Conservation (phyloP, 139 green algal species). For the Closterium sp. region DNA sequence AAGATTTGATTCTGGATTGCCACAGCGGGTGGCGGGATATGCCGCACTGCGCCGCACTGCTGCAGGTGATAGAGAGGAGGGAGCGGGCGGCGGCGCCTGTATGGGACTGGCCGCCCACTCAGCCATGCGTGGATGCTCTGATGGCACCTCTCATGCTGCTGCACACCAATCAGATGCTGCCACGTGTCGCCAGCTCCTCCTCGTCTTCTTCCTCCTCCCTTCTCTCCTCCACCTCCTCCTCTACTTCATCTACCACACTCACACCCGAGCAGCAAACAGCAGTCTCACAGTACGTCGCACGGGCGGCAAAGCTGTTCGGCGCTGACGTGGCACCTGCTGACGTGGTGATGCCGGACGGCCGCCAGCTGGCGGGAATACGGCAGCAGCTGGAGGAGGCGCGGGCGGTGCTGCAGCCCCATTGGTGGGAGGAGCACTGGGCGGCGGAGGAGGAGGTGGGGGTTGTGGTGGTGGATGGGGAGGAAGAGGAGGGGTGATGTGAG, state of each 20-base stretch:
- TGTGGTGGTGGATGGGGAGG: background rate
- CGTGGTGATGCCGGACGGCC: background rate
- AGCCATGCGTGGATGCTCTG: background rate
- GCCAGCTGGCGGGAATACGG: background rate
- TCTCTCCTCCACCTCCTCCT: conserved; percentile 3
- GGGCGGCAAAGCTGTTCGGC: background rate
- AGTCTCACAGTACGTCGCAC: background rate
- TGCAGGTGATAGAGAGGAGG: background rate
- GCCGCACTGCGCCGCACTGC: background rate
- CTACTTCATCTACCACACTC: background rate
- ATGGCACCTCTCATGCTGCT: background rate
- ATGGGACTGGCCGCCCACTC: background rate
- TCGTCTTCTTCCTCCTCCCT: conserved; percentile 14
- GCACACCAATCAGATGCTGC: background rate
- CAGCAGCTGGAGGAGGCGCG: background rate
- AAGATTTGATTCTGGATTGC: background rate
- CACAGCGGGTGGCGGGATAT: background rate
- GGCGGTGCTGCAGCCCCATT: background rate
- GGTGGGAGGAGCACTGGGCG: background rate
- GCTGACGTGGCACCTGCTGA: background rate
- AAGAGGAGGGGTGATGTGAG: background rate
- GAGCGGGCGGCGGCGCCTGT: background rate
- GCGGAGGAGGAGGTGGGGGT: background rate
- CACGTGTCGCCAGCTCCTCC: background rate
- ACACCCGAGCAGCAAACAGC: background rate